Evolutionary conservation across 1,139 yeast genomes (phyloP).

Genomic region (Debaryomyces udenii): DNA sequence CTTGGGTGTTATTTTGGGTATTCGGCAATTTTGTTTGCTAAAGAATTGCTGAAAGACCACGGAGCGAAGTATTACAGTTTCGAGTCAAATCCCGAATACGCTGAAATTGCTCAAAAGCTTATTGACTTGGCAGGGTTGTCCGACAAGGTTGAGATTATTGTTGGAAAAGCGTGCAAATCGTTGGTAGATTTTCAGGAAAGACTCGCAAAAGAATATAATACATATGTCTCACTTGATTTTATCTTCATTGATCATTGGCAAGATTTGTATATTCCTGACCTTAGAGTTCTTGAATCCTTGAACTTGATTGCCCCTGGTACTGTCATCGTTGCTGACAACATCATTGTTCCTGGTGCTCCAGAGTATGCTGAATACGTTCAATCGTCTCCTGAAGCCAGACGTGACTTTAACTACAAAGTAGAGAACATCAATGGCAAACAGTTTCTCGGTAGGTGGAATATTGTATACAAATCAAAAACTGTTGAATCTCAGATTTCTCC

Average conservation of each 20-base stretch:
- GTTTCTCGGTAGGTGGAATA: constrained; percentile 47
- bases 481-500: constrained; percentile 15
- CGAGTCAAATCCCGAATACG: constrained; percentile 37
- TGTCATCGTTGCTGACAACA: constrained; percentile 44
- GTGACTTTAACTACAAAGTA: constrained; percentile 26
- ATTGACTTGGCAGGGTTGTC: constrained; percentile 42
- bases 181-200: constrained; percentile 29
- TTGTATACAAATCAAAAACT: constrained; percentile 40
- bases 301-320: constrained; percentile 46
- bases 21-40: constrained; percentile 42
- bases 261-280: constrained; percentile 43
- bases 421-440: constrained; percentile 32
- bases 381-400: constrained; percentile 39
- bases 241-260: constrained; percentile 48
- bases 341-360: constrained; percentile 38
- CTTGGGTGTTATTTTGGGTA: constrained; percentile 51
- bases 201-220: constrained; percentile 13
- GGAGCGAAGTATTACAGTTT: constrained; percentile 41
- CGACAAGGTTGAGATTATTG: constrained; percentile 34
- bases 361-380: constrained; percentile 45
- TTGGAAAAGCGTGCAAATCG: constrained; percentile 38
- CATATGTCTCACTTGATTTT: constrained; percentile 30
- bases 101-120: constrained; percentile 33
- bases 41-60: constrained; percentile 25
- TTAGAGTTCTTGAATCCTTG: constrained; percentile 44